Evolutionary conservation across 2,329 filamentous ascomycete genomes (phyloP), one percentile per base, ranked within the genome.

Genomic region (Dothideomycetidae sp.): DNA sequence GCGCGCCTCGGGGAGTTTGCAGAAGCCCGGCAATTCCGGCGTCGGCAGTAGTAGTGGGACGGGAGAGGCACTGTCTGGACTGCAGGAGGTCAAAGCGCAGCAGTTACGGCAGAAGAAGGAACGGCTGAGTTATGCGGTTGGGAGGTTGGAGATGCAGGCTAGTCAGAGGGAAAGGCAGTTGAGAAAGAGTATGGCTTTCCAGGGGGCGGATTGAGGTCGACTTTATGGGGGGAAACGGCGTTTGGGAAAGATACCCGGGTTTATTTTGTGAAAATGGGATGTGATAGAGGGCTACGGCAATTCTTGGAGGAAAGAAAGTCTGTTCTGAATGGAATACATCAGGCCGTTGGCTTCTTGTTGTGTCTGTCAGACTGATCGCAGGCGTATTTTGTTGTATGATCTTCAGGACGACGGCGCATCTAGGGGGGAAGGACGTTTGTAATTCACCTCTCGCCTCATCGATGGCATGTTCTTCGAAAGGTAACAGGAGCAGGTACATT

Each of bases 111-210:
- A 85, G 64, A 79, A 84, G 59, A 88, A 83, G 59, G 84, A 93
- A 58, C 73, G 83, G 34, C 61, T 93, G 48, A 77, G 81, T 54
- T 93, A 92, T 62, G 79, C 82, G 17, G 82, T 93, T 12, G 83
- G 90, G 54, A 70, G 85, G 43, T 58, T 94, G 46, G 82, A 90
- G 63, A 54, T 93, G 50, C 83, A 93, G 62, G 80, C 83, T n/a
- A 68, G 75, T 48, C 85, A 93, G 59, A 62, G 70, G 53, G 71
- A 81, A 57, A 67, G 78, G 48, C 76, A 81, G 53, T 56, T 82
- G 60, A 69, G 77, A 54, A 81, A 77, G 70, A 81, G 75, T 54
- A 77, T 81, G 71, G 75, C 75, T 44, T 42, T 39, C 15, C 28
- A 37, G 13, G 28, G 39, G 16, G 29, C 21, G 11, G 33, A 36